These are phyloP conservation scores for Papilionanthe hybrid DNA, from an alignment of 116 monocot species.

Conservation along the genomic window DNA sequence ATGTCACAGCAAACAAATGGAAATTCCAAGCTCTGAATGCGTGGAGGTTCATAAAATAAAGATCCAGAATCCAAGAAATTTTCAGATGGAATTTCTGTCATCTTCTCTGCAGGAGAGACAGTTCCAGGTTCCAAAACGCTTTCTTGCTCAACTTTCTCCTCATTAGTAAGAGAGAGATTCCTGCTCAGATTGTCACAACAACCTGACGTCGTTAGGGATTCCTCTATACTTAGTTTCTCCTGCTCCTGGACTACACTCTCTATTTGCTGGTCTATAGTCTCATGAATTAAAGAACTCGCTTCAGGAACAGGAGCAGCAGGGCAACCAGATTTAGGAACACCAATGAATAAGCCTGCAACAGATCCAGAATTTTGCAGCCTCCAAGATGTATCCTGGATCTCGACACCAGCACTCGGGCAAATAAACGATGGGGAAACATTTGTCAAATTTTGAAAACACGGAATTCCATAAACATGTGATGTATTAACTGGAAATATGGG, in stretches of 20 bases:
- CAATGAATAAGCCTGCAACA: conserved; percentile 23
- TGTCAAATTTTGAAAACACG: conserved; percentile 24
- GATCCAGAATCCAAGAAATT: conserved; percentile 29
- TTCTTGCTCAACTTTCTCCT: background rate
- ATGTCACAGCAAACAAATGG: conserved; percentile 96
- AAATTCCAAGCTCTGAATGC: conserved; percentile 67
- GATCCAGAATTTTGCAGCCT: conserved; percentile 29
- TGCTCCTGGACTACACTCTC: conserved; percentile 9
- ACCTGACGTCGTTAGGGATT: background rate
- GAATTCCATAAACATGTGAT: conserved; percentile 17
- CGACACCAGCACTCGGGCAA: conserved; percentile 22
- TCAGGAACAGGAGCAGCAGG: conserved; percentile 17
- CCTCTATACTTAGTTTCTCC: background rate
- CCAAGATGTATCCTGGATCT: conserved; percentile 5
- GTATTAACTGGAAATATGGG: conserved; percentile 17
- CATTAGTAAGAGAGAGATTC: background rate
- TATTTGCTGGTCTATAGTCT: conserved; percentile 2
- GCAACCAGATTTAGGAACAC: conserved; percentile 23
- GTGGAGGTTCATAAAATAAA: conserved; percentile 78
- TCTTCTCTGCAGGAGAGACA: background rate
- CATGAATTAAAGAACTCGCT: conserved; percentile 6
- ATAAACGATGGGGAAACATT: conserved; percentile 29
- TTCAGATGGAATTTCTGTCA: background rate
- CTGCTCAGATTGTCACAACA: background rate
- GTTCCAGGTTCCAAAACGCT: background rate